Percentiles rank a stretch among this genome's conserved stretches.
Evolutionary conservation across 441 rosid genomes (phyloP).

Genomic region (Breynia disticha): DNA sequence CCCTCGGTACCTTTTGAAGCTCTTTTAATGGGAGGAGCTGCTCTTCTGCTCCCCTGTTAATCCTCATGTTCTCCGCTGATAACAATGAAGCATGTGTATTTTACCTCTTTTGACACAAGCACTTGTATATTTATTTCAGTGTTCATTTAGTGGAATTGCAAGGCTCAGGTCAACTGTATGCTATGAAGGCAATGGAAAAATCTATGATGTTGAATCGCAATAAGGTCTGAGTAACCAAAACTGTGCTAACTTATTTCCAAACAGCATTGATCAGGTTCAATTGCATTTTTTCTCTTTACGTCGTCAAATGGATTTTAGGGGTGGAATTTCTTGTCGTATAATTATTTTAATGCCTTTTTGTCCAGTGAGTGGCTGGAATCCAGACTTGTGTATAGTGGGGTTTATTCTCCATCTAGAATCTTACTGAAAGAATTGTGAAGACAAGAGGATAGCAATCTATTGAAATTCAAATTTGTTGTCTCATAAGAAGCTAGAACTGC

Average conservation of each 20-base stretch:
- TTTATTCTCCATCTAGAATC: too few species aligned
- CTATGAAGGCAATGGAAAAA: slow-evolving; percentile 99
- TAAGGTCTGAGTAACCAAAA: slow-evolving; percentile 40
- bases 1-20: too few species aligned
- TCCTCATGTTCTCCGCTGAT: too few species aligned
- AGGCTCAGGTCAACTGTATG: slow-evolving; percentile 64
- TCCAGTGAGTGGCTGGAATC: background rate
- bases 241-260: background rate
- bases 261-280: background rate
- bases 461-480: too few species aligned
- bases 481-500: background rate
- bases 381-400: too few species aligned
- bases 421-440: too few species aligned
- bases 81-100: background rate
- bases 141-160: slow-evolving; percentile 89
- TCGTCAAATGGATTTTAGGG: background rate
- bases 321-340: background rate
- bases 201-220: slow-evolving; percentile 80
- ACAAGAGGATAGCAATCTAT: too few species aligned
- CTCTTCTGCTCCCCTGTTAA: too few species aligned
- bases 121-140: slow-evolving; percentile 26
- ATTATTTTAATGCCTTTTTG: background rate
- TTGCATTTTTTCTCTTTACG: background rate
- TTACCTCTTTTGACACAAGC: background rate
- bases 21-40: too few species aligned